Conservation (phyloP, 345 rosid species). For the Adansonia digitata region DNA sequence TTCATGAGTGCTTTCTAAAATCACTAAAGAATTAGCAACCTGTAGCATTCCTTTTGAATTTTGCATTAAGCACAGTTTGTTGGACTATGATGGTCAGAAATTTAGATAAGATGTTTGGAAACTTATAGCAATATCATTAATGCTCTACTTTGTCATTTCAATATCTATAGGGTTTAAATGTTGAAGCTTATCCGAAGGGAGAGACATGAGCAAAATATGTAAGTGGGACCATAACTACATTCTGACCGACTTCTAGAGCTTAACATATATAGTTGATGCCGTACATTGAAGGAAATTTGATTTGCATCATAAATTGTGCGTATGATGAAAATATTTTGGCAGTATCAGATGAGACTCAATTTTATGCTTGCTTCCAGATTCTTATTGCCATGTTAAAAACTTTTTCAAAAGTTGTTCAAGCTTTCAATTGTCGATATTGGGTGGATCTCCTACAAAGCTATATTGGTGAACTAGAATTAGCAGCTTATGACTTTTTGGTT, state of each 20-base stretch:
- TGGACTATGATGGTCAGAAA: neutral
- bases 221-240: neutral
- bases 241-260: neutral
- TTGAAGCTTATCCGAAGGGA: slow-evolving; percentile 4
- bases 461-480: neutral
- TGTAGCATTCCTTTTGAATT: neutral
- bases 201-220: neutral
- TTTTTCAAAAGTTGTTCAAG: neutral
- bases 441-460: neutral
- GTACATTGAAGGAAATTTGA: neutral
- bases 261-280: neutral
- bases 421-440: neutral
- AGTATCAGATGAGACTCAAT: neutral
- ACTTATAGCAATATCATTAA: neutral
- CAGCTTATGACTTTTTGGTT: neutral
- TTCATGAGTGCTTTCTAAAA: neutral
- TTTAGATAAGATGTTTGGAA: neutral
- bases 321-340: neutral
- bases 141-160: neutral
- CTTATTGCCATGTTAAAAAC: neutral
- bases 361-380: neutral
- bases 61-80: neutral
- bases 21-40: neutral
- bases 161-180: neutral
- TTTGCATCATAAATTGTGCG: neutral